Conservation (phyloP, 2,329 filamentous ascomycete genomes). For the Alternaria panax region DNA sequence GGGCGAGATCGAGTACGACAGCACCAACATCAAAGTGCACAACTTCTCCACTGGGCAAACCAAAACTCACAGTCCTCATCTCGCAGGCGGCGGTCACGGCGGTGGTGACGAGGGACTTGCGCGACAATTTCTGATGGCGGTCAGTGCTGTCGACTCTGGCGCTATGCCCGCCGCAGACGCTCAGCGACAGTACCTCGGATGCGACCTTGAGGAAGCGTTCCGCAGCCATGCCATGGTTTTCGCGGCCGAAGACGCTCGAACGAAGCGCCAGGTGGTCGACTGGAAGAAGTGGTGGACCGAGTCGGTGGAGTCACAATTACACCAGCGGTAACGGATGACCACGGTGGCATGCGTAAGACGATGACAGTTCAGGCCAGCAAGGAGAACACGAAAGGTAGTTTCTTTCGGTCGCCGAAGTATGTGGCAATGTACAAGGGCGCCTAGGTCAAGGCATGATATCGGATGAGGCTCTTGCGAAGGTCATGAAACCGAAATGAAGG, state of each 20-base stretch:
- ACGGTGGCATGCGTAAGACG: constrained; percentile 4
- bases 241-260: constrained; percentile 87
- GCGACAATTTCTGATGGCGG: constrained; percentile 81
- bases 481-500: constrained; percentile 25
- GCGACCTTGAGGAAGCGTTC: constrained; percentile 85
- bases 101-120: constrained; percentile 83
- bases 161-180: constrained; percentile 72
- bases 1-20: constrained; percentile 89
- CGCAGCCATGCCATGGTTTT: constrained; percentile 92
- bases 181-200: constrained; percentile 79
- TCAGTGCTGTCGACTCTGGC: constrained; percentile 77
- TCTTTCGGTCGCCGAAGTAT: constrained; percentile 12
- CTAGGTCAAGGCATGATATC: constrained; percentile 34
- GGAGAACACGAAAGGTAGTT: constrained; percentile 1
- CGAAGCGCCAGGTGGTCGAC: constrained; percentile 71
- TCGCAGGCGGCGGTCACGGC: constrained; percentile 71
- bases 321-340: constrained; percentile 20
- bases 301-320: constrained; percentile 55
- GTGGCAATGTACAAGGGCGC: constrained; percentile 33
- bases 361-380: constrained; percentile 4
- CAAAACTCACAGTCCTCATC: constrained; percentile 65
- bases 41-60: constrained; percentile 69
- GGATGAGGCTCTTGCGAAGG: constrained; percentile 27
- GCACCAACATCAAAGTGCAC: constrained; percentile 75
- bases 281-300: constrained; percentile 79